These are phyloP conservation scores for Noccaea caerulescens DNA, from an alignment of 345 rosid genomes.

Conservation along the genomic window DNA sequence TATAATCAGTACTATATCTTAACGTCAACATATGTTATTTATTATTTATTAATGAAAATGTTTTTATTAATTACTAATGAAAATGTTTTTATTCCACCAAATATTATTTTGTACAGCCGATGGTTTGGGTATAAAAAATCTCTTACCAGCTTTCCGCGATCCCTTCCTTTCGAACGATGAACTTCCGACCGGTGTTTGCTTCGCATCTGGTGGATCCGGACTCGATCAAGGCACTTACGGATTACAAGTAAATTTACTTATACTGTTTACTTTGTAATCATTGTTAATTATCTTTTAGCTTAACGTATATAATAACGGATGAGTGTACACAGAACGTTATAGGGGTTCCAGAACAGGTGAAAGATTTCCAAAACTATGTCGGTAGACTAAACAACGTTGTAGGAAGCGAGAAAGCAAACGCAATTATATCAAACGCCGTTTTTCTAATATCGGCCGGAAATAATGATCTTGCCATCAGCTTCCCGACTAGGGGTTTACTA, in stretches of 20 bases:
- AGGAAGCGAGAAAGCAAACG: slow-evolving; percentile 43
- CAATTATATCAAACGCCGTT: slow-evolving; percentile 46
- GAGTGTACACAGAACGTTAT: slow-evolving; percentile 40
- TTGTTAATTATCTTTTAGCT: background rate
- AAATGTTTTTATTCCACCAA: background rate
- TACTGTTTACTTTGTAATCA: background rate
- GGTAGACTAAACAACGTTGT: slow-evolving; percentile 38
- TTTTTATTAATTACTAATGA: background rate
- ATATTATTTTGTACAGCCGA: slow-evolving; percentile 2
- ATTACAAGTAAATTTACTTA: slow-evolving; percentile 10
- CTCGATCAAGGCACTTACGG: slow-evolving; percentile 27
- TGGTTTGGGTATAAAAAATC: slow-evolving; percentile 16
- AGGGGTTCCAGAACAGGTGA: slow-evolving; percentile 52
- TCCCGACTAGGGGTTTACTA: slow-evolving; percentile 29
- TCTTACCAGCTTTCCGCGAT: slow-evolving; percentile 39
- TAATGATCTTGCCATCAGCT: slow-evolving; percentile 60
- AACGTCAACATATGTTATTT: background rate
- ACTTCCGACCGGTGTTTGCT: slow-evolving; percentile 35
- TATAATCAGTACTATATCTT: slow-evolving; percentile 48
- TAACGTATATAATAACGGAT: background rate
- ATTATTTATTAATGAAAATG: background rate
- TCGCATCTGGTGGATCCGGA: slow-evolving; percentile 44
- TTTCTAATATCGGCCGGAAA: slow-evolving; percentile 49
- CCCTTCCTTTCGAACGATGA: slow-evolving; percentile 16
- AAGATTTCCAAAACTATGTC: slow-evolving; percentile 47